Conservation (phyloP, 2,329 filamentous ascomycete genomes). For the Talaromyces sp. region DNA sequence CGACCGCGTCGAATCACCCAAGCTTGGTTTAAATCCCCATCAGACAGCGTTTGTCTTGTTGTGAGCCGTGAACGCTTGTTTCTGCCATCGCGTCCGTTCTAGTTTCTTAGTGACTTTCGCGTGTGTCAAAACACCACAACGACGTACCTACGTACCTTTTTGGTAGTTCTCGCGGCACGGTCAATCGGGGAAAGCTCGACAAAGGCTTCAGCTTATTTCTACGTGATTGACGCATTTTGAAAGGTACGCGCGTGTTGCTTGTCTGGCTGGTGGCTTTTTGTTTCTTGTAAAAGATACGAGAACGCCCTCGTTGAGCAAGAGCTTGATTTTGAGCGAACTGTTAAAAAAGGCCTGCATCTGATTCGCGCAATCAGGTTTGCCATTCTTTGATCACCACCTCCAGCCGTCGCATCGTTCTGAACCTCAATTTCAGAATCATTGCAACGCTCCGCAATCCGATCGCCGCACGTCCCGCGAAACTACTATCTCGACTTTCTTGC, state of each 20-base stretch:
- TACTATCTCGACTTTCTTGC: constrained; percentile 74
- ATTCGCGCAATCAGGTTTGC: constrained; percentile 87
- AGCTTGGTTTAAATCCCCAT: constrained; percentile 17
- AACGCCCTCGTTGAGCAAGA: constrained; percentile 18
- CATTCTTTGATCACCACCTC: constrained; percentile 50
- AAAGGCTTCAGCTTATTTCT: constrained; percentile 9
- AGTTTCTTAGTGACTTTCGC: constrained; percentile 17
- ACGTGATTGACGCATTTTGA: constrained; percentile 25
- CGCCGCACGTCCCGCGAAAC: constrained; percentile 68
- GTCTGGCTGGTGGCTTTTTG: background rate
- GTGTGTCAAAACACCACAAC: constrained; percentile 19
- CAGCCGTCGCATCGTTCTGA: too few relatives aligned
- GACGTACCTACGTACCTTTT: constrained; percentile 10
- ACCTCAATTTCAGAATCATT: constrained; percentile 77
- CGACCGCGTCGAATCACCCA: constrained; percentile 18
- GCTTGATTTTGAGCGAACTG: constrained; percentile 27
- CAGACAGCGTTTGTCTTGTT: constrained; percentile 15
- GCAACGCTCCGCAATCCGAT: constrained; percentile 43
- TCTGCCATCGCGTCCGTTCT: constrained; percentile 19
- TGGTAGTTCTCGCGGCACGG: constrained; percentile 7
- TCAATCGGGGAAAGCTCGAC: constrained; percentile 29
- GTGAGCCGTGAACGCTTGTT: constrained; percentile 13
- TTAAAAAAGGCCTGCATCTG: constrained; percentile 63
- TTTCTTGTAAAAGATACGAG: constrained; percentile 3
- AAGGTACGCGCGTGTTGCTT: constrained; percentile 26